phyloP scores from a whole-genome alignment of 352 stramenopile genomes.

The Globisporangium nagaii region DNA sequence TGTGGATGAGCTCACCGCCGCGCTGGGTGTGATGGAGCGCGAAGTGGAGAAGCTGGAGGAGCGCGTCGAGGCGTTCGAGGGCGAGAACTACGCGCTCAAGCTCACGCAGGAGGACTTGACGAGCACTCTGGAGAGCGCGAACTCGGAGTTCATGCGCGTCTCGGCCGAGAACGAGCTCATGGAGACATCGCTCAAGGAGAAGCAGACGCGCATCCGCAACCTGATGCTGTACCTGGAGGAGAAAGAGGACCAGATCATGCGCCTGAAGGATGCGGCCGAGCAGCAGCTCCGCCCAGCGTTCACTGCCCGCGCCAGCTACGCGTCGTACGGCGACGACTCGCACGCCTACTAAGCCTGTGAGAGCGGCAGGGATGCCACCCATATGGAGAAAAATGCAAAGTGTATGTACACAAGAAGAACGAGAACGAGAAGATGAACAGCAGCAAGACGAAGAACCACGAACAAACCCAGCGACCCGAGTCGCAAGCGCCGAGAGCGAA shows the following conservation, averaged over 20 bases:
- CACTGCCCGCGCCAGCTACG: neutral
- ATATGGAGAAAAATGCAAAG: neutral
- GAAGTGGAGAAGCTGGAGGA: slow-evolving; percentile 56
- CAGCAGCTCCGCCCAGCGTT: slow-evolving; percentile 5
- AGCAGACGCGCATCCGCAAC: slow-evolving; percentile 47
- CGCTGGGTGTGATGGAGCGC: slow-evolving; percentile 60
- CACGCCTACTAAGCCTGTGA: neutral
- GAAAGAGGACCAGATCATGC: slow-evolving; percentile 63
- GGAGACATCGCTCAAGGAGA: slow-evolving; percentile 42
- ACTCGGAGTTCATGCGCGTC: slow-evolving; percentile 48
- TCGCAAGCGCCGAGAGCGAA: neutral
- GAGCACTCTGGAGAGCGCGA: slow-evolving; percentile 41
- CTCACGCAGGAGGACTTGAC: slow-evolving; percentile 40
- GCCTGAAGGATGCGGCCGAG: slow-evolving; percentile 34
- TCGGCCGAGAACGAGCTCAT: slow-evolving; percentile 53
- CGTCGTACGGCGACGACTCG: neutral
- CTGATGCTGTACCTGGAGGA: slow-evolving; percentile 53
- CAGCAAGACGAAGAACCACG: neutral
- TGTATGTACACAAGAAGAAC: too few species aligned
- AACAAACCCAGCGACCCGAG: slow-evolving; percentile 1
- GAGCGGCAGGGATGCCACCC: neutral
- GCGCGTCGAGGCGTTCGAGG: slow-evolving; percentile 44
- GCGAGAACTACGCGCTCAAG: slow-evolving; percentile 51
- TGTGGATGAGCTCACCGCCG: slow-evolving; percentile 61
- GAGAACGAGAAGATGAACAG: neutral